Base-by-base conservation (phyloP, 805 yeast species). In the Ogataea ramenticola region DNA sequence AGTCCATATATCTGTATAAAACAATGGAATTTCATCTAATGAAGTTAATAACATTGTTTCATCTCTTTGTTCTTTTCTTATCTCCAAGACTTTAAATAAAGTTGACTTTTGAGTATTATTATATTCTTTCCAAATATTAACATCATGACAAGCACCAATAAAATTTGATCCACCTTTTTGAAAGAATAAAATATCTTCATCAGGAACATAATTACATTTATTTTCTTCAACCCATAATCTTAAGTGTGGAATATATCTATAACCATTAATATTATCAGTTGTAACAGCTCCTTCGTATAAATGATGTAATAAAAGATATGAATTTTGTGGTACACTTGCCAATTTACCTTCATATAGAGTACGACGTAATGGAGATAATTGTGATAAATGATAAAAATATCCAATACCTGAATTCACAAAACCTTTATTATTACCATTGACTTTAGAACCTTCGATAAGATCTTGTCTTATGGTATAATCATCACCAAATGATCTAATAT, bases 61-160 rank as follows among this genome's bases (percentile, higher is more conserved):
- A 29, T 19, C 41, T 19, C 19, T 20, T 19, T 39, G 26, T 14
- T 44, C 52, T 19, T 49, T 46, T 12, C 48, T 49, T 7, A 55
- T 45, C 40, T 60, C 65, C 26, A 46, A 29, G 14, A 45, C 37
- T 40, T 54, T 52, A 49, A 55, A 57, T 30, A 47, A 33, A 2
- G 65, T 60, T 3, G 60, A 57, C 9, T 48, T 41, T 40, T 58
- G 54, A 1, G 71, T 66, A 39, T 54, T 53, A 45, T 65, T 62
- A 47, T 64, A 68, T 43, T 66, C 69, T 41, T 54, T 54, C 71
- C 70, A 67, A 36, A 68, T 64, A 16, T 56, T 42, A 26, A 52
- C 49, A 44, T 67, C 70, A 48, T 67, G 72, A 52, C 72, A 68
- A 30, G 69, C 69, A 11, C 72, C 72, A 38, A 68, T 65, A 49